phyloP scores from a whole-genome alignment of 441 rosid genomes.

The Arabidopsis hybrid region DNA sequence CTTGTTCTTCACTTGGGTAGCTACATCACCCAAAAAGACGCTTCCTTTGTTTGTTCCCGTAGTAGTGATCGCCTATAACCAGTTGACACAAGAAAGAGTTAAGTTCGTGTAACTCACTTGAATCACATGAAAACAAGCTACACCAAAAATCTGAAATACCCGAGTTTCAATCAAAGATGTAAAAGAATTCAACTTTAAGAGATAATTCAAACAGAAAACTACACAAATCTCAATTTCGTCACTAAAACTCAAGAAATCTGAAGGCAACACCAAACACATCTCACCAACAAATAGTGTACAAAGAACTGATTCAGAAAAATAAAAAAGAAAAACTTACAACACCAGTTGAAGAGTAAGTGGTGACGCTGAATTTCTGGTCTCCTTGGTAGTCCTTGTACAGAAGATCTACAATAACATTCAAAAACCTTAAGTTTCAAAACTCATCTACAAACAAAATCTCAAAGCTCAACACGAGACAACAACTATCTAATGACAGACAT shows the following conservation, averaged over 20 bases:
- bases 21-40: conserved; percentile 69
- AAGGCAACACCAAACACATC: background rate
- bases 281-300: background rate
- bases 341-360: conserved; percentile 81
- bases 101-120: background rate
- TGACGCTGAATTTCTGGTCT: conserved; percentile 83
- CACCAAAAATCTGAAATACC: conserved; percentile 26
- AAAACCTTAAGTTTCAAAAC: background rate
- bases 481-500: background rate
- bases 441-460: background rate
- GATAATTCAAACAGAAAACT: conserved; percentile 27
- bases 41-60: conserved; percentile 83
- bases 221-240: background rate
- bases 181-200: conserved; percentile 1
- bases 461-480: background rate
- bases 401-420: conserved; percentile 60
- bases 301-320: conserved; percentile 2
- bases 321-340: conserved; percentile 63
- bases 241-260: background rate
- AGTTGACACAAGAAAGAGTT: background rate
- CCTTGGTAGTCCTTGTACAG: conserved; percentile 91
- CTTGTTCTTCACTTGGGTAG: conserved; percentile 86
- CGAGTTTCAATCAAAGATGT: conserved; percentile 57
- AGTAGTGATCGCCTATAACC: conserved; percentile 76
- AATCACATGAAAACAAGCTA: conserved; percentile 5